phyloP scores from a whole-genome alignment of 306 rosid genomes.

The Cucumis melo region DNA sequence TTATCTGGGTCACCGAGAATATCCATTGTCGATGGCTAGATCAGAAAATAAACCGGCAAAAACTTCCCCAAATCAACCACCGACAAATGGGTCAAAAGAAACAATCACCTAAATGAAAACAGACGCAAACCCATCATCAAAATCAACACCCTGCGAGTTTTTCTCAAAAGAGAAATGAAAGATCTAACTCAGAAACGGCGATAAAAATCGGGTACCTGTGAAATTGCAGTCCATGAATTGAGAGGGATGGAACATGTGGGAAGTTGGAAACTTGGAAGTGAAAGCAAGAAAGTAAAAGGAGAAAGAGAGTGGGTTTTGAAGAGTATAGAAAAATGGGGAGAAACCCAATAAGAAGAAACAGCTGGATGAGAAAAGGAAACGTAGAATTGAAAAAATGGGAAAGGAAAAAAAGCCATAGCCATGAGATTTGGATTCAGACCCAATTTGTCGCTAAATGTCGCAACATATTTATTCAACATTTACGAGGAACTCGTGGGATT shows the following conservation, averaged over 20 bases:
- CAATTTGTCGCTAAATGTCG: slow-evolving; percentile 13
- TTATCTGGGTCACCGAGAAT: slow-evolving; percentile 42
- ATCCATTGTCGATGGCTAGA: slow-evolving; percentile 35
- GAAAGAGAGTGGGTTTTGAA: not conserved
- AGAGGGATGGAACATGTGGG: not conserved
- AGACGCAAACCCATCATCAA: not conserved
- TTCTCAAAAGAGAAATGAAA: not conserved
- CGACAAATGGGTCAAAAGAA: no score
- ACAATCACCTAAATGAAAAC: slow-evolving; percentile 1
- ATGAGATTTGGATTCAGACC: slow-evolving; percentile 6
- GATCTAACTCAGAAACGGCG: not conserved
- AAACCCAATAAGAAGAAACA: not conserved
- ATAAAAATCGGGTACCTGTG: not conserved
- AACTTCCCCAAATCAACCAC: not conserved
- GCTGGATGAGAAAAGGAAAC: slow-evolving; percentile 16
- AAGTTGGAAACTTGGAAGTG: not conserved
- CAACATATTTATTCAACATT: not conserved
- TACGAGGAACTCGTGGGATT: not conserved
- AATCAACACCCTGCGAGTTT: not conserved
- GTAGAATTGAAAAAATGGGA: not conserved
- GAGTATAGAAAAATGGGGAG: not conserved
- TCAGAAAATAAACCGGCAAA: not conserved
- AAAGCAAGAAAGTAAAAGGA: not conserved
- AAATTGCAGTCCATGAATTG: not conserved
- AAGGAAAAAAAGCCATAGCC: slow-evolving; percentile 18